Evolutionary conservation across 768 basidiomycete species (phyloP), one percentile per base, ranked within the genome.

Genomic region (Suillus fuscotomentosus): DNA sequence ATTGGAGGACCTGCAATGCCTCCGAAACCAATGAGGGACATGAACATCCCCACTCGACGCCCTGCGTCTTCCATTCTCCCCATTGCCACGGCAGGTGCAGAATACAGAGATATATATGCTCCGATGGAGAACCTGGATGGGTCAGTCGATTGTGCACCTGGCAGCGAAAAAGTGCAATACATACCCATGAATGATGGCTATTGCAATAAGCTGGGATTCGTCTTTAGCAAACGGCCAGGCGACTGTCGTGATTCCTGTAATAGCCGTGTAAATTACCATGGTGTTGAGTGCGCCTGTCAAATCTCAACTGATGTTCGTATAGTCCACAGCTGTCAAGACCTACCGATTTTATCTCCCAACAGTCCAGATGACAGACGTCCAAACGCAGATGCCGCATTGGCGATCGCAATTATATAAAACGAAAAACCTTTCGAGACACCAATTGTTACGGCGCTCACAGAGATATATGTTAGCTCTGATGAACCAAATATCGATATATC

Each of bases 1-100:
- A 91, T 88, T 0, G 91, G 91, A 2, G 89, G 88, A 0, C 91
- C 91, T 0, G 80, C 82, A 3, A 92, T 77, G 0, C 86, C 87
- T 8, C 88, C 89, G 11, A 91, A 47, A 0, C 89, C 81, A 24
- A 85, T 64, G 55, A 89, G 79, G 36, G 82, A 88, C 72, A 88
- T 78, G 65, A 84, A 84, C 80, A 90, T 86, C 8, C 91, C 90
- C 0, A 83, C 76, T 17, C 91, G 79, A 27, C 87, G 79, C 6
- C 91, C 91, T 0, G 90, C 81, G 61, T 92, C 89, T 14, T 76
- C 76, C 2, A 81, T 79, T 0, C 80, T 79, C 0, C 91, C 90
- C 73, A 92, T 80, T 9, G 82, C 78, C 69, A 89, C 83, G 42
- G 85, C 80, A 1, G 91, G 90, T 20, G 82, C 80, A 1, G 79